Evolutionary conservation across 345 rosid genomes (phyloP), one percentile per base, ranked within the genome.

Genomic region (Eucalyptus guilfoylei): DNA sequence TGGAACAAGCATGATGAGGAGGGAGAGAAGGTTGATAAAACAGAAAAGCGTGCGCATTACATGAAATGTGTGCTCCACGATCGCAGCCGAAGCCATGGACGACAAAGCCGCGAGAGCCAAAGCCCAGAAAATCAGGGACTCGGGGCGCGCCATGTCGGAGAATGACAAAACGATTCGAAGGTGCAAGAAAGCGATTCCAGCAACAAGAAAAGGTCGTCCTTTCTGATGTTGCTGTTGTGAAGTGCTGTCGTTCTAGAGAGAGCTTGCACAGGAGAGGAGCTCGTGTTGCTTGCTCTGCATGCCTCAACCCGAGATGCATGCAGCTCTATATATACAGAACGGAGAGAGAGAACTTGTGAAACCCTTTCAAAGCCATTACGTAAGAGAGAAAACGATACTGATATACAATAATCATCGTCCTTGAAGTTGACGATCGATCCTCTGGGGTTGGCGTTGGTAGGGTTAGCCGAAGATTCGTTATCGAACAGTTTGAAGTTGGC

Each of bases 1-100:
- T 26, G 64, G 64, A 58, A 26, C 64, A 58, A 5, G n/a, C 64
- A 58, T 58, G 28, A 58, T 58, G 64, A 26, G n/a, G n/a, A 58
- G 14, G n/a, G 30, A 26, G 14, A 26, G 30, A 58, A 58, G 64
- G 64, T 1, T 4, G 28, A 58, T n/a, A 58, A 58, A 58, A 58
- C 30, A 26, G 0, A 49, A 58, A 58, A n/a, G 64, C 64, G 14
- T 58, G n/a, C 88, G 45, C 40, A 28, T 90, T 88, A 90, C 91
- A 54, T 90, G 49, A 37, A 90, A 90, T 5, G 89, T 83, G 86
- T 90, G 91, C 58, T 90, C 91, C 32, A 90, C 89, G 17, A 88
- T 72, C 13, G 86, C 91, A 24, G 91, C 89, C 12, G 91, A 86
- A n/a, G 89, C 89, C n/a, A 72, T 49, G 17, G 69, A 49, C 1